phyloP scores from a whole-genome alignment of 2,329 filamentous ascomycete species.

The Botrytis paeoniae region DNA sequence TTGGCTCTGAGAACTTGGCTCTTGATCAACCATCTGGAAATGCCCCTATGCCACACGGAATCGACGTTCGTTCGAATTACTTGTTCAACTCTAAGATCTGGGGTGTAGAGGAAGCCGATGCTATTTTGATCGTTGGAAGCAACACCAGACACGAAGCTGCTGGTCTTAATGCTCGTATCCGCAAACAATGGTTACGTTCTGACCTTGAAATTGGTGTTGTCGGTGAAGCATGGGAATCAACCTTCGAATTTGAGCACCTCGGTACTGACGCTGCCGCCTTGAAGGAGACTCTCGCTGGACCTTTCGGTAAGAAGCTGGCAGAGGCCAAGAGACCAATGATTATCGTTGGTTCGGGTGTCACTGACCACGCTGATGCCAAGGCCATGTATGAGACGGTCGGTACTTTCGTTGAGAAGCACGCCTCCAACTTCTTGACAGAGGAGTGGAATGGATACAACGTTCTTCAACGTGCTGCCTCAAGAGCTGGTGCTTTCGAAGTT shows the following conservation, averaged over 20 bases:
- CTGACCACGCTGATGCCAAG: constrained; percentile 87
- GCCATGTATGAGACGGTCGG: constrained; percentile 91
- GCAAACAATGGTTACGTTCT: constrained; percentile 96
- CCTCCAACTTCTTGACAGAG: constrained; percentile 77
- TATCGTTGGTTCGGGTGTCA: constrained; percentile 86
- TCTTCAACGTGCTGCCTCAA: constrained; percentile 87
- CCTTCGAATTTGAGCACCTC: constrained; percentile 91
- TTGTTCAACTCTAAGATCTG: constrained; percentile 94
- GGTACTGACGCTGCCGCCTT: constrained; percentile 75
- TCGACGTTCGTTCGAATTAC: constrained; percentile 93
- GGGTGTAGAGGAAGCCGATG: constrained; percentile 91
- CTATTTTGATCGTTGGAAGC: constrained; percentile 86
- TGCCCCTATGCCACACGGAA: constrained; percentile 82
- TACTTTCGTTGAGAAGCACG: constrained; percentile 88
- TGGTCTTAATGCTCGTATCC: constrained; percentile 90
- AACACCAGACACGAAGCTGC: constrained; percentile 95
- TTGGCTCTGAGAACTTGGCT: constrained; percentile 93
- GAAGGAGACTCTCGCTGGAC: constrained; percentile 79
- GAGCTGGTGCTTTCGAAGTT: constrained; percentile 90
- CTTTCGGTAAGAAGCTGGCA: constrained; percentile 90
- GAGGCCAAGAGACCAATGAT: constrained; percentile 93
- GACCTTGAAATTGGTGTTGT: constrained; percentile 91
- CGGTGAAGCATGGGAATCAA: constrained; percentile 87
- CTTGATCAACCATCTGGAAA: constrained; percentile 85
- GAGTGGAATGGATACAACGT: constrained; percentile 99